These are phyloP conservation scores for Colletotrichum tofieldiae DNA, from an alignment of 2,329 filamentous ascomycete species.

Conservation along the genomic window DNA sequence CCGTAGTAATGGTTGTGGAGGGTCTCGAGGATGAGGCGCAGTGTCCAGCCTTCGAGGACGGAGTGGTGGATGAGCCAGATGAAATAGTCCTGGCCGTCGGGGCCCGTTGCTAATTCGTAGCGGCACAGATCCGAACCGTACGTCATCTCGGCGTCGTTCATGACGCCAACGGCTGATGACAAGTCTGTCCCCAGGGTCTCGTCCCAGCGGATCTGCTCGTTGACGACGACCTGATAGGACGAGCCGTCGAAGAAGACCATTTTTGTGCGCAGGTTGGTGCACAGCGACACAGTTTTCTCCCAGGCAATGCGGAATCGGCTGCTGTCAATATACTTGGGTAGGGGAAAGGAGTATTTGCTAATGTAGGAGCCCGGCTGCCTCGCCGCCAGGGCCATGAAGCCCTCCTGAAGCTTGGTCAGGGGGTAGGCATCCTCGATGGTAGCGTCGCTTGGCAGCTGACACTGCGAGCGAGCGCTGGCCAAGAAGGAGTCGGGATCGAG, in stretches of 20 bases:
- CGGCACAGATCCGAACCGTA: constrained; percentile 25
- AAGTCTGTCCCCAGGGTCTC: not conserved
- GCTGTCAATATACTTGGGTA: constrained; percentile 45
- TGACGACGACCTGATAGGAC: constrained; percentile 41
- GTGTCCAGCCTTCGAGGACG: constrained; percentile 43
- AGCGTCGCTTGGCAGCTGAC: constrained; percentile 1
- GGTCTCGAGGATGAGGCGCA: not conserved
- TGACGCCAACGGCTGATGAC: not conserved
- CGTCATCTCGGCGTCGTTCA: constrained; percentile 15
- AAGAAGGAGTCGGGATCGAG: constrained; percentile 7
- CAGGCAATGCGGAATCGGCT: constrained; percentile 50
- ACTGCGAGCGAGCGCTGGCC: constrained; percentile 16
- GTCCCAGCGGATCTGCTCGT: constrained; percentile 23
- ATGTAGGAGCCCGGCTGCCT: constrained; percentile 56
- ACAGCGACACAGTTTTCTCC: constrained; percentile 38
- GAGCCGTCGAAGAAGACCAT: constrained; percentile 31
- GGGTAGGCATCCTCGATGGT: constrained; percentile 34
- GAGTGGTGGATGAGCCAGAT: constrained; percentile 43
- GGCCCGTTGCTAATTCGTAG: constrained; percentile 12
- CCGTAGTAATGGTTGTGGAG: not conserved
- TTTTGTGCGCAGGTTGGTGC: constrained; percentile 29
- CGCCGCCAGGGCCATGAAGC: constrained; percentile 55
- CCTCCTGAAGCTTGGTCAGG: constrained; percentile 46
- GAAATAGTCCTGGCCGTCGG: constrained; percentile 27
- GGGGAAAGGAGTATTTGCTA: constrained; percentile 48